Conservation (phyloP, 176 grass and related monocot species). For the Aechmea fasciata region DNA sequence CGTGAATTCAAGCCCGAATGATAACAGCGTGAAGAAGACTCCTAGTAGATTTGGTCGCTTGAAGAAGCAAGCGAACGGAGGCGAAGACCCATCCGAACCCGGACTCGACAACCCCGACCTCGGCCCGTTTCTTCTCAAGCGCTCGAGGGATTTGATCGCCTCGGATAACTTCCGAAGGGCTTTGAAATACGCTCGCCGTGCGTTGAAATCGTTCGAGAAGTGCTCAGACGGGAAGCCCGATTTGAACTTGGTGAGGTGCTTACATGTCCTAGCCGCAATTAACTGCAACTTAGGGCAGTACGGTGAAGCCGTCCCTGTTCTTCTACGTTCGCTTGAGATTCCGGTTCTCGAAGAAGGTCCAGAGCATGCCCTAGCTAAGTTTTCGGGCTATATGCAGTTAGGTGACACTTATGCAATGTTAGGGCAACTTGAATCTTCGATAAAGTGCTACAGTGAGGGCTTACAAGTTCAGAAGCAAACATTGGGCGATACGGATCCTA, state of each 20-base stretch:
- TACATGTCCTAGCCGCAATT: conserved; percentile 91
- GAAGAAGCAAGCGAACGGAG: conserved; percentile 30
- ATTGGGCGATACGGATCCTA: conserved; percentile 68
- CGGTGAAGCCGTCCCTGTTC: conserved; percentile 56
- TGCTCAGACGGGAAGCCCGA: conserved; percentile 66
- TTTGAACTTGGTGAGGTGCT: conserved; percentile 80
- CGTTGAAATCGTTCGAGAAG: conserved; percentile 85
- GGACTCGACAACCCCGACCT: conserved; percentile 81
- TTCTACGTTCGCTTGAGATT: conserved; percentile 63
- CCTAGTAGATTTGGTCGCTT: conserved; percentile 31
- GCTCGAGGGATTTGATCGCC: conserved; percentile 81
- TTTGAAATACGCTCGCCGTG: conserved; percentile 80
- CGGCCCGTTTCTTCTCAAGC: conserved; percentile 95
- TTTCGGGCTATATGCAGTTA: conserved; percentile 89
- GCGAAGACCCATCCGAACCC: conserved; percentile 34
- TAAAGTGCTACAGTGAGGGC: conserved; percentile 62
- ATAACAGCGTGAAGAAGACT: conserved; percentile 43
- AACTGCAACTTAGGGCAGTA: conserved; percentile 70
- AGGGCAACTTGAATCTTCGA: conserved; percentile 63
- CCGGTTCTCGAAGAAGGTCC: conserved; percentile 71
- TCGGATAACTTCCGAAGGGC: conserved; percentile 70
- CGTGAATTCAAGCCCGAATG: conserved; percentile 26
- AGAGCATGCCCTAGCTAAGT: conserved; percentile 87
- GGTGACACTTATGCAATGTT: conserved; percentile 83
- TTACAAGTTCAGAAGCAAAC: conserved; percentile 75